Evolutionary conservation across 345 rosid genomes (phyloP).

Genomic region (Aethionema arabicum): DNA sequence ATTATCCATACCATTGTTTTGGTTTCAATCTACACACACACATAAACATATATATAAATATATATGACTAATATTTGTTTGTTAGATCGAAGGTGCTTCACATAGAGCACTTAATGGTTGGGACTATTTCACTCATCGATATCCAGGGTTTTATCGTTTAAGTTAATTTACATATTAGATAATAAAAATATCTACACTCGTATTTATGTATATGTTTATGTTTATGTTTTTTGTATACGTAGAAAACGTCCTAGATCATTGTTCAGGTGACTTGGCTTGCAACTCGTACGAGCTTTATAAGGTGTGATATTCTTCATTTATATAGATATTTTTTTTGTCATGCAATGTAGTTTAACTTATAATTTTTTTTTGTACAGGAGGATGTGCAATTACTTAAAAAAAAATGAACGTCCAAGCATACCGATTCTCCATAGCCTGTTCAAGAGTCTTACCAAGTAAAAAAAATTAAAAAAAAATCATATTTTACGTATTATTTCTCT

Average conservation of each 20-base stretch:
- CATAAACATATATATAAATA: no score
- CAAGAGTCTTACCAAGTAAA: conserved; percentile 51
- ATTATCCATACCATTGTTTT: background rate
- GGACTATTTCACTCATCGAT: conserved; percentile 29
- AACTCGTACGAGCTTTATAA: conserved; percentile 21
- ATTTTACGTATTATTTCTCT: background rate
- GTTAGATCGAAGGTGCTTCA: conserved; percentile 26
- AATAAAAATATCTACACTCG: background rate
- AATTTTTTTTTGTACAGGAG: conserved; percentile 18
- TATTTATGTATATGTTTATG: background rate
- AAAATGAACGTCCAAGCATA: conserved; percentile 35
- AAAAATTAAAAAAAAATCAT: background rate
- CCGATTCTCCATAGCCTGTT: conserved; percentile 48
- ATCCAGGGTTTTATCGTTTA: conserved; percentile 13
- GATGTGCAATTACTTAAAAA: conserved; percentile 35
- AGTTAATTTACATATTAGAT: background rate
- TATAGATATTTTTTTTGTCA: background rate
- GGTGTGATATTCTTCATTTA: background rate
- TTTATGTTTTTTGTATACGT: background rate
- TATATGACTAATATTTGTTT: background rate
- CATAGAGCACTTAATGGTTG: conserved; percentile 28
- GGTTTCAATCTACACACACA: no score
- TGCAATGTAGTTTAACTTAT: background rate
- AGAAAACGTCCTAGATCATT: conserved; percentile 20
- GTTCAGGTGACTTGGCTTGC: conserved; percentile 25